phyloP scores from a whole-genome alignment of 2,329 filamentous ascomycete genomes.

The Ophiostoma himal-ulmi region DNA sequence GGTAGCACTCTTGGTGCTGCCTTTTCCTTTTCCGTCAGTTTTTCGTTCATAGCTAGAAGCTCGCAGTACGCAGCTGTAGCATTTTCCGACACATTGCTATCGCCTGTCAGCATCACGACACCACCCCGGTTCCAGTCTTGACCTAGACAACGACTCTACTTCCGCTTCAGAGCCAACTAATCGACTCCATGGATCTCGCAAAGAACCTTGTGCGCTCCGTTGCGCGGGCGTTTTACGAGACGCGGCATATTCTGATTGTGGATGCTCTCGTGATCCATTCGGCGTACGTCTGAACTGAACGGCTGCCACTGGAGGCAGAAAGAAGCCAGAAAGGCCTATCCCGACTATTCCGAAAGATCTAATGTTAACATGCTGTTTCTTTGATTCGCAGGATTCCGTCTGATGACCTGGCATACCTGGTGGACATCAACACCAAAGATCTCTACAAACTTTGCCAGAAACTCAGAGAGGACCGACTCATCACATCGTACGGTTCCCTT shows the following conservation, averaged over 20 bases:
- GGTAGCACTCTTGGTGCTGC: slow-evolving; percentile 25
- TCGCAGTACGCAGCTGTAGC: neutral
- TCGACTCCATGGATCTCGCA: slow-evolving; percentile 46
- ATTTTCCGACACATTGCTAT: neutral
- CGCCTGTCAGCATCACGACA: neutral
- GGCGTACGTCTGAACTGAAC: slow-evolving; percentile 46
- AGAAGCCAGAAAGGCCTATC: neutral
- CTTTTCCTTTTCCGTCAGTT: neutral
- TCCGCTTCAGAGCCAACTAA: neutral
- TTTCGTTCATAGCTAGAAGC: neutral
- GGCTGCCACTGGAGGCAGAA: neutral
- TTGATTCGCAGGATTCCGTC: slow-evolving; percentile 53
- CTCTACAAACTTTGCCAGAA: slow-evolving; percentile 83
- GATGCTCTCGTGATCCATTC: slow-evolving; percentile 84
- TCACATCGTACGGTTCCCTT: slow-evolving; percentile 58
- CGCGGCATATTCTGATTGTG: slow-evolving; percentile 75
- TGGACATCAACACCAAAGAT: slow-evolving; percentile 86
- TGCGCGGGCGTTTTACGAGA: slow-evolving; percentile 79
- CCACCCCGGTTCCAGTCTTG: neutral
- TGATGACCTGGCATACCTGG: slow-evolving; percentile 78
- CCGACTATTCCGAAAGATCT: slow-evolving; percentile 38
- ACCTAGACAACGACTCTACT: neutral
- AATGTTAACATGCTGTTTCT: neutral
- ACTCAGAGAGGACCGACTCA: slow-evolving; percentile 77
- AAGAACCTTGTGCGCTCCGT: slow-evolving; percentile 80